Evolutionary conservation across 177 flowering plant genomes (phyloP).

Genomic region (Vitis hybrid): DNA sequence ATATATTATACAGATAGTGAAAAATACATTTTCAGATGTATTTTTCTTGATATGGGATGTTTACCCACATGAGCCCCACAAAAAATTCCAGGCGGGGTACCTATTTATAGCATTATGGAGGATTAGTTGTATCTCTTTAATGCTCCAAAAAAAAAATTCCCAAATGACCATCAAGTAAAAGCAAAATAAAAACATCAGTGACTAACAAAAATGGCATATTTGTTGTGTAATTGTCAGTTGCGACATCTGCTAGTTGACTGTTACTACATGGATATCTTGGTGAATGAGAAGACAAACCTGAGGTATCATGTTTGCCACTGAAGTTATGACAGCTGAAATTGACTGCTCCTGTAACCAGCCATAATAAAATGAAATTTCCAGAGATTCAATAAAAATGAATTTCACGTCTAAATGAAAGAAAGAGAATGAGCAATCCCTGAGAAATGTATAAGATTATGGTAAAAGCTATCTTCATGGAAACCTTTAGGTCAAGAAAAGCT

Average conservation of each 20-base stretch:
- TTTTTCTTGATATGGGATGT: too few relatives aligned
- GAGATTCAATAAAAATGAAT: not conserved
- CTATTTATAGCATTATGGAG: too few relatives aligned
- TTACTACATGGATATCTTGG: not conserved
- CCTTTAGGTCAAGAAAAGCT: not conserved
- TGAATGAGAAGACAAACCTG: slow-evolving; percentile 58
- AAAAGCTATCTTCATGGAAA: not conserved
- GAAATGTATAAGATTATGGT: too few relatives aligned
- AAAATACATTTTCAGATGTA: too few relatives aligned
- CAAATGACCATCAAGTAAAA: not conserved
- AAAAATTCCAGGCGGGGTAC: too few relatives aligned
- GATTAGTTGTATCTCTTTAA: too few relatives aligned
- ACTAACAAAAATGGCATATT: too few relatives aligned
- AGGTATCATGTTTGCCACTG: slow-evolving; percentile 83
- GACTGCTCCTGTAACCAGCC: slow-evolving; percentile 77
- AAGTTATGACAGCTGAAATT: slow-evolving; percentile 79
- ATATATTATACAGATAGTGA: too few relatives aligned
- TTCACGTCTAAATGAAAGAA: not conserved
- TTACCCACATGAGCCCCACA: too few relatives aligned
- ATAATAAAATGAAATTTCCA: slow-evolving; percentile 14
- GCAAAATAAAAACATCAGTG: not conserved
- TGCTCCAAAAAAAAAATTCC: not conserved
- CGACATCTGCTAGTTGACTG: not conserved
- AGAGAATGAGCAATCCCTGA: not conserved
- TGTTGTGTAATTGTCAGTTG: not conserved